These are phyloP conservation scores for Aechmea fasciata DNA, from an alignment of 176 grass and related monocot species.

Conservation along the genomic window DNA sequence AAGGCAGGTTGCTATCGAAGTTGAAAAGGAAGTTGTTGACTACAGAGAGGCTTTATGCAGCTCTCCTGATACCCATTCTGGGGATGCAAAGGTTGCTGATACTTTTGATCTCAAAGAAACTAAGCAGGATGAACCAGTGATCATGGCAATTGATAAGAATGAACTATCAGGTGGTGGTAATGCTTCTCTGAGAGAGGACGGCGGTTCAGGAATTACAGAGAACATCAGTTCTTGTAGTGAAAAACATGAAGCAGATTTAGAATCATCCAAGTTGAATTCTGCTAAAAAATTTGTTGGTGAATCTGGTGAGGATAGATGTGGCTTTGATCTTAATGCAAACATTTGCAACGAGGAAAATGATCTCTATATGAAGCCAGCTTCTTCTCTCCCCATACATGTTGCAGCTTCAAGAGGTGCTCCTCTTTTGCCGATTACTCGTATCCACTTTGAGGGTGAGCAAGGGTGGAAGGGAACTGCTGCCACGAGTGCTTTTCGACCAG, in stretches of 20 bases:
- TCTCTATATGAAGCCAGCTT: neutral
- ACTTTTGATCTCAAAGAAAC: slow-evolving; percentile 8
- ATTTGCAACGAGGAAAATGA: slow-evolving; percentile 16
- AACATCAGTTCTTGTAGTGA: slow-evolving; percentile 9
- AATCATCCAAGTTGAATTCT: neutral
- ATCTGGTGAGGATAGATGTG: slow-evolving; percentile 7
- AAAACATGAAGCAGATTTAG: slow-evolving; percentile 9
- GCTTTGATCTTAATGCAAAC: slow-evolving; percentile 36
- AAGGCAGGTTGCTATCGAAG: slow-evolving; percentile 33
- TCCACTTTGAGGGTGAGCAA: slow-evolving; percentile 25
- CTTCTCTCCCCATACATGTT: slow-evolving; percentile 17
- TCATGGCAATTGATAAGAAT: neutral
- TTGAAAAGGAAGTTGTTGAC: slow-evolving; percentile 38
- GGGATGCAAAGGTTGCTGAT: neutral
- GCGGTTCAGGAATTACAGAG: slow-evolving; percentile 24
- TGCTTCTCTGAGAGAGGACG: neutral
- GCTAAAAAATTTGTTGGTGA: slow-evolving; percentile 9
- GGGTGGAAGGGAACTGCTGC: slow-evolving; percentile 38
- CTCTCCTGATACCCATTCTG: slow-evolving; percentile 19
- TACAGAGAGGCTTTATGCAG: slow-evolving; percentile 36
- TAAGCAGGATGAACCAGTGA: slow-evolving; percentile 1
- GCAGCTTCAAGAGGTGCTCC: slow-evolving; percentile 27
- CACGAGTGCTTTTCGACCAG: slow-evolving; percentile 36
- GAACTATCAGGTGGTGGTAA: neutral
- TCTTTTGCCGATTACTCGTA: slow-evolving; percentile 16